phyloP scores from a whole-genome alignment of 176 grass and related monocot species.

The Musa beccarii region DNA sequence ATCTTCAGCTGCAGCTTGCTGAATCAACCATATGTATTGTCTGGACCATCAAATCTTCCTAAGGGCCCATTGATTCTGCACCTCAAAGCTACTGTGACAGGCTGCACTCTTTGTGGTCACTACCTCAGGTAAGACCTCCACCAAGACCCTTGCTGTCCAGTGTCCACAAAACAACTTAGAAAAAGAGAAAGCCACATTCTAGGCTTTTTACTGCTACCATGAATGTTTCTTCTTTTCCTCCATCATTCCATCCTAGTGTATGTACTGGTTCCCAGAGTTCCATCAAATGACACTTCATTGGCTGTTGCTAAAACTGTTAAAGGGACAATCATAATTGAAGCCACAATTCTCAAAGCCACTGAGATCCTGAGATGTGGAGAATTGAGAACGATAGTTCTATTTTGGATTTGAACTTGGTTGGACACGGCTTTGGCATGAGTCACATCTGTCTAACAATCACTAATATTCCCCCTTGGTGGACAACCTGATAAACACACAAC shows the following conservation, averaged over 20 bases:
- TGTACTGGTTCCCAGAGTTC: neutral
- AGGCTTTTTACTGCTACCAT: neutral
- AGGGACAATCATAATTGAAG: neutral
- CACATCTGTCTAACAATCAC: neutral
- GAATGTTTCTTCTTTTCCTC: neutral
- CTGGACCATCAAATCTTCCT: neutral
- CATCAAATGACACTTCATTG: neutral
- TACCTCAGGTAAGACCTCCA: neutral
- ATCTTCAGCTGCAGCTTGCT: neutral
- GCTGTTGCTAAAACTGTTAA: neutral
- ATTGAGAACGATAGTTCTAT: neutral
- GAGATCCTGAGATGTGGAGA: neutral
- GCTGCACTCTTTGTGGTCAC: neutral
- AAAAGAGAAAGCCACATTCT: neutral
- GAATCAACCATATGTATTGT: neutral
- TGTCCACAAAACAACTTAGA: neutral
- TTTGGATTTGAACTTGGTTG: neutral
- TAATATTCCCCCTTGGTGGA: neutral
- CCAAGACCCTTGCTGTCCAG: neutral
- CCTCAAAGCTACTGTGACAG: neutral
- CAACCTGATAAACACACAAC: neutral
- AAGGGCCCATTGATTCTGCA: neutral
- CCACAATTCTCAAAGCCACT: neutral
- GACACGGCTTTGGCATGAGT: neutral
- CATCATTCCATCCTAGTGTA: conserved; percentile 2